phyloP scores from a whole-genome alignment of 306 rosid genomes.

The Vicia faba region DNA sequence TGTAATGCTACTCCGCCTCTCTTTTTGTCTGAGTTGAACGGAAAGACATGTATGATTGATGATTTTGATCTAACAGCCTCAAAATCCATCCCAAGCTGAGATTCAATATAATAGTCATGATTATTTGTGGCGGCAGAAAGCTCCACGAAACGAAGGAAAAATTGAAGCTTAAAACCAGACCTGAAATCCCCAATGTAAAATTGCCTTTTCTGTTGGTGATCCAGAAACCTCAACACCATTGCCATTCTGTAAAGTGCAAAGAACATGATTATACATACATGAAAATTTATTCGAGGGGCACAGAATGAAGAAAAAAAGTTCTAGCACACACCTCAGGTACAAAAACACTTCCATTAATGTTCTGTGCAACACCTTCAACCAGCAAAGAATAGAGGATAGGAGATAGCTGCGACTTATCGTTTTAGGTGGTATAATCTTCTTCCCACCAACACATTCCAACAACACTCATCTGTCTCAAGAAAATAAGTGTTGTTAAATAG shows the following conservation, averaged over 20 bases:
- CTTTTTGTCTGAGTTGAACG: slow-evolving; percentile 91
- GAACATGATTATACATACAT: too few species aligned
- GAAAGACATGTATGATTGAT: slow-evolving; percentile 75
- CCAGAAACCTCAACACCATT: slow-evolving; percentile 79
- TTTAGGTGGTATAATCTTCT: slow-evolving; percentile 60
- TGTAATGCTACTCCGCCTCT: slow-evolving; percentile 83
- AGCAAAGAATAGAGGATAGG: slow-evolving; percentile 57
- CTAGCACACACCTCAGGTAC: slow-evolving; percentile 70
- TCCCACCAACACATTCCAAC: slow-evolving; percentile 73
- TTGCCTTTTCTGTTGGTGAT: slow-evolving; percentile 97
- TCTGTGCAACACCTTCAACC: slow-evolving; percentile 79
- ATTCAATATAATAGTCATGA: slow-evolving; percentile 23
- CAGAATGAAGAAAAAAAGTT: not conserved
- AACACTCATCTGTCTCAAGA: slow-evolving; percentile 70
- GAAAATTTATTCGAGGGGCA: too few species aligned
- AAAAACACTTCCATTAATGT: slow-evolving; percentile 77
- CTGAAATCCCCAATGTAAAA: slow-evolving; percentile 75
- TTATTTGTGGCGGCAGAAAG: not conserved
- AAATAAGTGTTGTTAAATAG: too few species aligned
- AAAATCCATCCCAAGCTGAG: slow-evolving; percentile 93
- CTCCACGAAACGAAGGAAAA: not conserved
- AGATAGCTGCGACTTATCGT: slow-evolving; percentile 52
- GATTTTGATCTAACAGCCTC: slow-evolving; percentile 60
- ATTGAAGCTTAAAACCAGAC: slow-evolving; percentile 39
- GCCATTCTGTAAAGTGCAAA: slow-evolving; percentile 46